Evolutionary conservation across 2,329 filamentous ascomycete species (phyloP), one percentile per base, ranked within the genome.

Genomic region (Mollisia scopiformis): DNA sequence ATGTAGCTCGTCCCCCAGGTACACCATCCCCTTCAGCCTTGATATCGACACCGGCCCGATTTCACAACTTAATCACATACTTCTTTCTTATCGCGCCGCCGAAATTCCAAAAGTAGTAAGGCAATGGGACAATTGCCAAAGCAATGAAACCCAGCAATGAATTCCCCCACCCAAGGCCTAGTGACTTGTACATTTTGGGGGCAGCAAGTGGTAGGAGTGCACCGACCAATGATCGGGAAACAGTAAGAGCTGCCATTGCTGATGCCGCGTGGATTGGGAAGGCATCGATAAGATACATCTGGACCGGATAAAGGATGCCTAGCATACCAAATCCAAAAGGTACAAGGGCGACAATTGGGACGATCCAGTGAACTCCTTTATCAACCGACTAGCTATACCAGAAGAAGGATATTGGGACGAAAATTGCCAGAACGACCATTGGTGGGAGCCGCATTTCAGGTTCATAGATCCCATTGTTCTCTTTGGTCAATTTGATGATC

Each of bases 181-280:
- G 66, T 7, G 41, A 65, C 0, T 55, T 66, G 62, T 82, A 83
- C 71, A 84, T 71, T n/a, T 63, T 62, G 6, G 79, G 77, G 1
- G 78, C 80, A 53, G 83, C 82, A 1, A 84, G 73, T 5, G 82
- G 82, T 56, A 84, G 77, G 2, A 77, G 77, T 37, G 82, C 81
- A 4, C 79, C 80, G 2, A 79, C 79, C 16, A 84, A 66, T 41
- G 75, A 79, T 6, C 79, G 72, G 4, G 72, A 73, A 7, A 78
- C 66, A 1, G 77, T 77, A 57, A 77, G 71, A 53, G 76, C 70
- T 0, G 75, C 72, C 19, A 78, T 66, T 2, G 76, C 78, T 23
- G 71, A 74, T 4, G 76, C 77, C 6, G 77, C 74, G 54, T 76
- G 75, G 11, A 67, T 67, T 7, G 70, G 72, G 59, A 78, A 80